Evolutionary conservation across 208 protist genomes (phyloP).

Genomic region (Crithidia thermophila): DNA sequence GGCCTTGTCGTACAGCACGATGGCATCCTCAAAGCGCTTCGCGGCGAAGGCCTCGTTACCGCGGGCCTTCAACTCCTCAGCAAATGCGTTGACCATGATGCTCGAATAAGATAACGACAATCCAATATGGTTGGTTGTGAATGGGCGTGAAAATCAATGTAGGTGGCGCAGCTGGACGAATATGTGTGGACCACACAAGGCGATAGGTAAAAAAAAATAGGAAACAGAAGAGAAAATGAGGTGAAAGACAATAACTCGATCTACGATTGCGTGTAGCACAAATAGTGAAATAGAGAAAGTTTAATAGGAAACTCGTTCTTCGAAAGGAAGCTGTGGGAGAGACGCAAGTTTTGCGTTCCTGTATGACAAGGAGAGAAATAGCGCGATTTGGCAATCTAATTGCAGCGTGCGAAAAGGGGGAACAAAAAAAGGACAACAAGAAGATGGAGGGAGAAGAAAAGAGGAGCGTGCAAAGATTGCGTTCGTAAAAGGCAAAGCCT

Average conservation of each 20-base stretch:
- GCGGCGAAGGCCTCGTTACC: constrained; percentile 83
- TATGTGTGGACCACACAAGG: background rate
- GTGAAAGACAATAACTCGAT: background rate
- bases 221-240: background rate
- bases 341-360: too few species aligned
- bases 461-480: constrained; percentile 1
- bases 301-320: too few species aligned
- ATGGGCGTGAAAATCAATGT: background rate
- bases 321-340: too few species aligned
- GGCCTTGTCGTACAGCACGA: constrained; percentile 77
- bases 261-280: too few species aligned
- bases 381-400: too few species aligned
- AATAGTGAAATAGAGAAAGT: too few species aligned
- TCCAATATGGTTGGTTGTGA: background rate
- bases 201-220: background rate
- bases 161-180: background rate
- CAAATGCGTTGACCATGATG: constrained; percentile 27
- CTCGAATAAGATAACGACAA: background rate
- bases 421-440: constrained; percentile 5
- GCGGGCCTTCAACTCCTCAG: constrained; percentile 65
- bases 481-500: background rate
- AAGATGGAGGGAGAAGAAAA: constrained; percentile 2
- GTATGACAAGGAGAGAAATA: too few species aligned
- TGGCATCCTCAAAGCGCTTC: constrained; percentile 80
- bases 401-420: too few species aligned